phyloP scores from a whole-genome alignment of 306 rosid species.

The Vachellia pachyceras region DNA sequence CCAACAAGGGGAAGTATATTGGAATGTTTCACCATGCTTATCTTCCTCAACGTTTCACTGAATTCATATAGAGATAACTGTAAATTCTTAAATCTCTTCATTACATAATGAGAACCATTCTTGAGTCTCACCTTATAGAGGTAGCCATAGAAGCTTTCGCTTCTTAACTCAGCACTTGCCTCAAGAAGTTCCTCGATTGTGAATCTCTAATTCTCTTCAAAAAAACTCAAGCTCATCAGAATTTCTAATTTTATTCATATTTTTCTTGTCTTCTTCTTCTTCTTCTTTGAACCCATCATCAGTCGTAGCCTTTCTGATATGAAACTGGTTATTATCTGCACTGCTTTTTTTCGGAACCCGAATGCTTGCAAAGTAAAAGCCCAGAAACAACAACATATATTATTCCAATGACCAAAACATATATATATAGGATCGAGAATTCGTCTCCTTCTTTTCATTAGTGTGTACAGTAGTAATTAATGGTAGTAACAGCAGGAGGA shows the following conservation, averaged over 20 bases:
- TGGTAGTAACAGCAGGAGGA: conserved; percentile 3
- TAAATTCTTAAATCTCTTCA: conserved; percentile 73
- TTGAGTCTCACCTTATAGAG: conserved; percentile 70
- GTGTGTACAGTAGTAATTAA: too few species aligned
- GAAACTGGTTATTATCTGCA: conserved; percentile 39
- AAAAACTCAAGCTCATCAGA: conserved; percentile 66
- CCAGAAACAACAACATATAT: conserved; percentile 41
- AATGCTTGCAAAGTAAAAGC: conserved; percentile 44
- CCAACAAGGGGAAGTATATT: conserved; percentile 75
- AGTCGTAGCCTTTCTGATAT: conserved; percentile 25
- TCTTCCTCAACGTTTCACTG: conserved; percentile 53
- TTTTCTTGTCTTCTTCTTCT: neutral
- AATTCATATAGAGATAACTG: conserved; percentile 64
- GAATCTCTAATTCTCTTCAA: conserved; percentile 64
- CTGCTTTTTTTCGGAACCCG: conserved; percentile 22
- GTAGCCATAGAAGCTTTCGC: conserved; percentile 58
- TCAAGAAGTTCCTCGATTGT: conserved; percentile 65
- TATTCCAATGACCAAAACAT: conserved; percentile 39
- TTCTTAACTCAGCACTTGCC: conserved; percentile 69
- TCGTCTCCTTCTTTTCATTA: neutral
- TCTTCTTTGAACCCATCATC: conserved; percentile 37
- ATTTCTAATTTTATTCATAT: neutral
- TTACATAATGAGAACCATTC: conserved; percentile 59
- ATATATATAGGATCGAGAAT: neutral
- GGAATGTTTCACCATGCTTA: conserved; percentile 61